phyloP scores from a whole-genome alignment of 2,329 filamentous ascomycete genomes.

The Nannizziopsis arthrosporioides region DNA sequence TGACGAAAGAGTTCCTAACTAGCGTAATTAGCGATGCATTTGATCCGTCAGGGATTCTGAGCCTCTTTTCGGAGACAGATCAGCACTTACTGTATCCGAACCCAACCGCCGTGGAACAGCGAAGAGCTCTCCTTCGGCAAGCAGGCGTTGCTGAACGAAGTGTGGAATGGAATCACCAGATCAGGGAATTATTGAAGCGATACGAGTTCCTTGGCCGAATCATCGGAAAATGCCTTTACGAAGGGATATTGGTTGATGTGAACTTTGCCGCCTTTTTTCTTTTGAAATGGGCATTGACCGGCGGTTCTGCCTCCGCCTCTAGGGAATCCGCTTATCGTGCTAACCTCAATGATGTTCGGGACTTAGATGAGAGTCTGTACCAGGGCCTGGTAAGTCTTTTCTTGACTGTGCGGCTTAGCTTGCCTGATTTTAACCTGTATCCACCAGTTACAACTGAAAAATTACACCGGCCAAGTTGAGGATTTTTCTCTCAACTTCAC shows the following conservation, averaged over 20 bases:
- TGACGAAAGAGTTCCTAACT: slow-evolving; percentile 93
- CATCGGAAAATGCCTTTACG: slow-evolving; percentile 92
- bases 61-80: slow-evolving; percentile 71
- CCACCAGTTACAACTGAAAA: slow-evolving; percentile 57
- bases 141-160: slow-evolving; percentile 43
- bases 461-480: slow-evolving; percentile 67
- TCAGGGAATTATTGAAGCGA: slow-evolving; percentile 53
- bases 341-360: slow-evolving; percentile 87
- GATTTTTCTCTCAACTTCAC: slow-evolving; percentile 82
- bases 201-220: slow-evolving; percentile 90
- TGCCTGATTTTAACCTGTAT: background rate
- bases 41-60: slow-evolving; percentile 43
- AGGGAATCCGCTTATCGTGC: slow-evolving; percentile 67
- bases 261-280: slow-evolving; percentile 92
- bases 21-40: slow-evolving; percentile 82
- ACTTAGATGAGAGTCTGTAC: slow-evolving; percentile 83
- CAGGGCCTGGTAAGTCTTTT: slow-evolving; percentile 55
- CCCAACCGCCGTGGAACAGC: slow-evolving; percentile 61
- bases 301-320: slow-evolving; percentile 49
- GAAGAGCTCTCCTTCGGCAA: slow-evolving; percentile 46
- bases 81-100: slow-evolving; percentile 84
- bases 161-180: slow-evolving; percentile 44
- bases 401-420: background rate
- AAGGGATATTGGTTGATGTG: slow-evolving; percentile 88
- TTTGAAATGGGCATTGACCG: slow-evolving; percentile 80